Conservation (phyloP, 306 rosid species). For the Nissolia schottii region DNA sequence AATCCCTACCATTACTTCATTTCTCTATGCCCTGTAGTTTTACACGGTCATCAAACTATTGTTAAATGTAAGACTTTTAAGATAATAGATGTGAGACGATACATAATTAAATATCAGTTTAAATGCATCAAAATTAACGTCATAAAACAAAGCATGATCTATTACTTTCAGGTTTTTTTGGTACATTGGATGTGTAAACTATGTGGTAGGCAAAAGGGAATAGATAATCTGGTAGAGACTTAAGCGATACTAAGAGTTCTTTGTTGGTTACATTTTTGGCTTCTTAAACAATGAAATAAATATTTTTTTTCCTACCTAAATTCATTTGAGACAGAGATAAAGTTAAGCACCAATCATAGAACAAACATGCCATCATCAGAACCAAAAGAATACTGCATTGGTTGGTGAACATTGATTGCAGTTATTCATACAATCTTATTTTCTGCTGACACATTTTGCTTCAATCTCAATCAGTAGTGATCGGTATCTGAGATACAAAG, state of each 20-base stretch:
- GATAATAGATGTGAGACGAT: too few species aligned
- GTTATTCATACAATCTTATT: background rate
- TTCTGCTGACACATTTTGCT: conserved; percentile 34
- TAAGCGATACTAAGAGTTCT: background rate
- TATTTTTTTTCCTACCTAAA: background rate
- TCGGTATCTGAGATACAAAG: background rate
- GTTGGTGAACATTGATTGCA: background rate
- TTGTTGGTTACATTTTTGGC: background rate
- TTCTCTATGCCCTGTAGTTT: too few species aligned
- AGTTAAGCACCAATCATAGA: background rate
- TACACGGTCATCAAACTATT: too few species aligned
- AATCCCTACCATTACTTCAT: background rate
- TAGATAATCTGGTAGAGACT: background rate
- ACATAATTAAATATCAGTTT: too few species aligned
- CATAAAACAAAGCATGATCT: background rate
- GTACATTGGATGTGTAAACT: background rate
- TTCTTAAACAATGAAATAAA: background rate
- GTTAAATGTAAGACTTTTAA: too few species aligned
- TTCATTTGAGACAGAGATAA: background rate
- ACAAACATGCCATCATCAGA: background rate
- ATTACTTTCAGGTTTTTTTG: background rate
- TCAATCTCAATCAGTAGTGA: conserved; percentile 11
- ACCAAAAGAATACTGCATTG: background rate
- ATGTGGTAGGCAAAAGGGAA: background rate
- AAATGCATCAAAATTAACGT: too few species aligned